These are phyloP conservation scores for Cadophora gregata DNA, from an alignment of 2,329 filamentous ascomycete species.

Conservation along the genomic window DNA sequence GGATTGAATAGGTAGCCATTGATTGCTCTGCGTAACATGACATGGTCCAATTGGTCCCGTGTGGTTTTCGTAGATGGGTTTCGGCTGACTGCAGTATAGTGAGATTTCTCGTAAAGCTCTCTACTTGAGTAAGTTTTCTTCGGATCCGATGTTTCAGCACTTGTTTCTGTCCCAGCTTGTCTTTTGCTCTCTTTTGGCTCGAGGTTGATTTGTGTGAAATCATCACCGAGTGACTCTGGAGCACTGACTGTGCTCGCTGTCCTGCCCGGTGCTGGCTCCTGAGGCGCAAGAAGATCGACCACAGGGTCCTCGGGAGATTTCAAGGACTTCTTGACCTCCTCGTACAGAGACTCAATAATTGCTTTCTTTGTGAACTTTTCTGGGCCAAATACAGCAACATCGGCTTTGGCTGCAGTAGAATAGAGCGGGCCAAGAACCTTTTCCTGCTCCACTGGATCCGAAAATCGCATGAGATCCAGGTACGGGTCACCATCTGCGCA, in stretches of 20 bases:
- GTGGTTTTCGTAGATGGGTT: slow-evolving; percentile 27
- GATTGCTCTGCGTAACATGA: slow-evolving; percentile 64
- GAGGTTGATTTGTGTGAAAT: slow-evolving; percentile 27
- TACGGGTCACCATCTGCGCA: slow-evolving; percentile 56
- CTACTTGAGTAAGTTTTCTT: slow-evolving; percentile 51
- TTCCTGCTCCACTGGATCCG: slow-evolving; percentile 56
- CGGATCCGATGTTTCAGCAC: background rate
- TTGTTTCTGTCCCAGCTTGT: background rate
- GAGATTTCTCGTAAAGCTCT: slow-evolving; percentile 59
- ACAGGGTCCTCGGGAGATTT: slow-evolving; percentile 34
- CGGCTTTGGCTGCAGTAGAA: slow-evolving; percentile 58
- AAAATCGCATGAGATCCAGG: slow-evolving; percentile 61
- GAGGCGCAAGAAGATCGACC: slow-evolving; percentile 30
- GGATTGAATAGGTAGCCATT: slow-evolving; percentile 70
- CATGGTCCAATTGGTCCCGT: slow-evolving; percentile 50
- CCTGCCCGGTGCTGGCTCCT: slow-evolving; percentile 1
- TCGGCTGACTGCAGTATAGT: slow-evolving; percentile 48
- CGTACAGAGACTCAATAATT: slow-evolving; percentile 35
- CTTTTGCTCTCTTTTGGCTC: slow-evolving; percentile 16
- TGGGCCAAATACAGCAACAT: slow-evolving; percentile 62
- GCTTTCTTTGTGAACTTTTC: slow-evolving; percentile 50
- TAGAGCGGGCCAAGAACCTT: slow-evolving; percentile 61
- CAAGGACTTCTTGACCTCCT: slow-evolving; percentile 39
- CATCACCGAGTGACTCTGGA: slow-evolving; percentile 23
- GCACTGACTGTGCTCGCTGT: background rate